Base-by-base conservation (phyloP, 495 filamentous ascomycete genomes). In the Hypoxylon trugodes region DNA sequence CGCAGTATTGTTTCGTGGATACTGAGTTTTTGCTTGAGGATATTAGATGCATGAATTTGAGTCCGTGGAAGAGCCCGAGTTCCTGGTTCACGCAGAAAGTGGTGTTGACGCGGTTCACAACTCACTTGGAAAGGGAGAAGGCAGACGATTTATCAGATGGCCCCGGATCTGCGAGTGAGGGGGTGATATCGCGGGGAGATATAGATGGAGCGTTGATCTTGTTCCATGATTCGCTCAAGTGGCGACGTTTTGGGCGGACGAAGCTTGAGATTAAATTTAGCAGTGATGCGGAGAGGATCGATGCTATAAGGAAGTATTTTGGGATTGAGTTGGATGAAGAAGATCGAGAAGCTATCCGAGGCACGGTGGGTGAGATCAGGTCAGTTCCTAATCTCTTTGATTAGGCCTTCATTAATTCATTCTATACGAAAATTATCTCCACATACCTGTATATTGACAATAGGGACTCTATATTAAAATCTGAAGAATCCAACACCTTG, bases 11-110 rank as follows among this genome's bases (percentile, higher is more conserved):
- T 42, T 82, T 82, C 41, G 67, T 69, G 6, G 75, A 77, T 19
- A 19, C 66, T 15, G 81, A 84, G 55, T 82, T 81, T 62, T 51
- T 79, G 16, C 66, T 69, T 1, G 66, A 54, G 13, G 80, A 84
- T 61, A 81, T 81, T 33, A 82, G 83, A 33, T 75, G 89, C 9
- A 87, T 92, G 73, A 91, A 87, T 73, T 81, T 81, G 51, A 81
- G 60, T 0, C 76, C 74, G 3, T 76, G 71, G 70, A 75, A 71
- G 12, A 52, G 59, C 51, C 73, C 68, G 0, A 70, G 62, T 15
- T 79, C 76, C 50, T 76, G 71, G 46, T 82, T 82, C 16, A 76
- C 78, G 9, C 72, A 79, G 53, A 69, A 61, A 12, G 68, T 82
- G 19, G 50, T 82, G 53, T 71, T 72, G 42, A 51, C 73, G 54